Base-by-base conservation (phyloP, 2,329 filamentous ascomycete species). In the Arachnopeziza araneosa region DNA sequence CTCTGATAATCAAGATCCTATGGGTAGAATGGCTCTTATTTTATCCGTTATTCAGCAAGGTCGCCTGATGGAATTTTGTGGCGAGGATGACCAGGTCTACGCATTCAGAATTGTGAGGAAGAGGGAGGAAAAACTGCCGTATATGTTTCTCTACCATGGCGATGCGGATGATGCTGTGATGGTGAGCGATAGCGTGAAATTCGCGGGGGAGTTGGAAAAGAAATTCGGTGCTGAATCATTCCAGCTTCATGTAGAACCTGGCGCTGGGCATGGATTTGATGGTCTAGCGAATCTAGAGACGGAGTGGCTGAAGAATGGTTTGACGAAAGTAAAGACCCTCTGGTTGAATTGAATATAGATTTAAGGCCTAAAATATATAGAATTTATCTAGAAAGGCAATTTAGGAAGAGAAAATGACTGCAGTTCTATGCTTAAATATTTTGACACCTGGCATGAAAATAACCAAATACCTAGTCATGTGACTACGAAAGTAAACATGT, bases 101-200 rank as follows among this genome's bases (percentile, higher is more conserved):
- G 58, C 61, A n/a, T 52, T 44, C 1, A 63, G 24, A 21, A 49
- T 65, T 17, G 23, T 67, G 51, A 60, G 50, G 21, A 67, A 67
- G 36, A 55, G 54, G 36, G 36, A 19, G 12, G 55, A 36, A 26
- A 61, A 56, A 44, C 44, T 59, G 6, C 66, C 66, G 10, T 65
- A 56, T 52, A 54, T 64, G 30, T 62, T 62, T 14, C 2, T 62
- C 2, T 48, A 63, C 22, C 64, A 68, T 63, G 66, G 66, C 2
- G 60, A 21, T 6, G 60, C 62, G 1, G 67, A 68, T 52, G 57
- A 48, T 22, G 64, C 61, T 30, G 66, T 68, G 8, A 65, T 63
- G 5, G 56, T 44, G 26, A 57, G 60, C 17, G 52, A 65, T 24
- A 56, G 51, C 1, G 53, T 50, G 6, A 55, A 56, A 24, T 69